Conservation (phyloP, 345 rosid genomes). For the Geranium brycei region DNA sequence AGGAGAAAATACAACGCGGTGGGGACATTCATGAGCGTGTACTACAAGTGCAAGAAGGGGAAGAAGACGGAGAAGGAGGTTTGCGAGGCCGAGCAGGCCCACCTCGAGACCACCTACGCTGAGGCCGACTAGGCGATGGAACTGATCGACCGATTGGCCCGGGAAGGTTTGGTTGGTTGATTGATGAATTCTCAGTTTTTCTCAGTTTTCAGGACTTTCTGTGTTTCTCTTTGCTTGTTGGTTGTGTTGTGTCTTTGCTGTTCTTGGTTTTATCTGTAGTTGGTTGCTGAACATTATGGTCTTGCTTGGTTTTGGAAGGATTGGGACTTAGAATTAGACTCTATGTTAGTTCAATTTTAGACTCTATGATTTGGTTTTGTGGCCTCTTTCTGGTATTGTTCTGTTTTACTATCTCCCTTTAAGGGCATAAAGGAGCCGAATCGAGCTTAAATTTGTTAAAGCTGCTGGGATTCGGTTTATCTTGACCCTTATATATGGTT, state of each 20-base stretch:
- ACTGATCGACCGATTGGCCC: constrained; percentile 5
- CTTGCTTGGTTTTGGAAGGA: no score
- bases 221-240: constrained; percentile 1
- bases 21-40: constrained; percentile 95
- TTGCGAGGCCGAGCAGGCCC: constrained; percentile 83
- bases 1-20: constrained; percentile 82
- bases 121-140: constrained; percentile 25
- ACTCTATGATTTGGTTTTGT: no score
- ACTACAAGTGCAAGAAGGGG: constrained; percentile 96
- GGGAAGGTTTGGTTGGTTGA: neutral
- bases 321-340: no score
- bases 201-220: neutral
- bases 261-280: neutral
- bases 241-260: no score
- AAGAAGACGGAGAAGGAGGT: constrained; percentile 99
- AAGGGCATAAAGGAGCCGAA: no score
- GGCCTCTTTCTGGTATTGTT: no score
- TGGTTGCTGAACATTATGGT: no score
- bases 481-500: no score
- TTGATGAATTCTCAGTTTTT: constrained; percentile 5
- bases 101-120: constrained; percentile 53
- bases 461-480: no score
- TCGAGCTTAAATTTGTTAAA: no score
- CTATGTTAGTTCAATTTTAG: no score
- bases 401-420: no score